Conservation (phyloP, 805 yeast genomes). For the Saccharomycopsis sp. region DNA sequence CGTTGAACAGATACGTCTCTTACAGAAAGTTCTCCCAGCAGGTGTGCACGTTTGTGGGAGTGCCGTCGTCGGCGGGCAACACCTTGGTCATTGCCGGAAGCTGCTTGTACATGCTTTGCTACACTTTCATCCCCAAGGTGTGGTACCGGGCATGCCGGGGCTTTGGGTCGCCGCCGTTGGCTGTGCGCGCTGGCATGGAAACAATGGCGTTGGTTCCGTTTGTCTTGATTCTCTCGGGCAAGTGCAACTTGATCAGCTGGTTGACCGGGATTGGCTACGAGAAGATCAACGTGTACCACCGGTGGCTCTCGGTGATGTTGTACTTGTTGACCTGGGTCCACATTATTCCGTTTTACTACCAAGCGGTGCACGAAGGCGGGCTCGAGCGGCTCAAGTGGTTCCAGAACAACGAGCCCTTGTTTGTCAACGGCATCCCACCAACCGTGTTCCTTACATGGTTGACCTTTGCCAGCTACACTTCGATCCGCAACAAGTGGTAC, state of each 20-base stretch:
- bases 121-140: conserved; percentile 36
- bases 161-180: conserved; percentile 53
- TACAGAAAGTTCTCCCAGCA: conserved; percentile 29
- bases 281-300: conserved; percentile 43
- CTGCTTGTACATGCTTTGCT: conserved; percentile 29
- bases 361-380: conserved; percentile 42
- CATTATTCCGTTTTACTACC: conserved; percentile 41
- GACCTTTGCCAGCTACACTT: conserved; percentile 35
- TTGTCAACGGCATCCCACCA: conserved; percentile 40
- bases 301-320: conserved; percentile 35
- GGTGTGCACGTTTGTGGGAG: conserved; percentile 30
- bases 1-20: conserved; percentile 27
- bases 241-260: conserved; percentile 39
- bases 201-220: conserved; percentile 44
- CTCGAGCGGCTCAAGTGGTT: conserved; percentile 23
- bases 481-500: conserved; percentile 33
- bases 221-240: conserved; percentile 42
- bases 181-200: conserved; percentile 44
- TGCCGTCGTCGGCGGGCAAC: conserved; percentile 32
- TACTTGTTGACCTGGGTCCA: conserved; percentile 36
- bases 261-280: conserved; percentile 49
- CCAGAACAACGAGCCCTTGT: conserved; percentile 24
- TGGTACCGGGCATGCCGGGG: conserved; percentile 45
- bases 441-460: conserved; percentile 36
- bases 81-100: conserved; percentile 28